These are phyloP conservation scores for Nematocida ironsii DNA, from an alignment of 371 early-diverging fungal genomes.

Conservation along the genomic window DNA sequence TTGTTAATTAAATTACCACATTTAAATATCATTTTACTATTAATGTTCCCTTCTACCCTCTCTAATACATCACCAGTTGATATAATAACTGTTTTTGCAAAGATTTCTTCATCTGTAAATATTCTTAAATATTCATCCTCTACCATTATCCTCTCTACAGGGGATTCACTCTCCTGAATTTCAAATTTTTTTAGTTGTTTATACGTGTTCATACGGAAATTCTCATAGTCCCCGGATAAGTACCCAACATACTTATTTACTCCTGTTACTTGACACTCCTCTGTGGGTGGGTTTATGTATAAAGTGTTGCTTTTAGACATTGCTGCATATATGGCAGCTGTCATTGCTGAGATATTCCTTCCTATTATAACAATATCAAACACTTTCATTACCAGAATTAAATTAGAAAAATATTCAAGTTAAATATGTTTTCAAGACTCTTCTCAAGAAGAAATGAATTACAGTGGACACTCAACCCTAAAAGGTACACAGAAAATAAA, in stretches of 20 bases:
- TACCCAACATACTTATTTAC: slow-evolving; percentile 49
- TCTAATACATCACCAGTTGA: slow-evolving; percentile 27
- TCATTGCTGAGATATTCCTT: slow-evolving; percentile 45
- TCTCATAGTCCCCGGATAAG: slow-evolving; percentile 12
- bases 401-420: slow-evolving; percentile 26
- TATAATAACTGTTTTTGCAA: slow-evolving; percentile 41
- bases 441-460: slow-evolving; percentile 29
- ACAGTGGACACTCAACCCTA: slow-evolving; percentile 66
- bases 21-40: slow-evolving; percentile 9
- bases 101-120: slow-evolving; percentile 6
- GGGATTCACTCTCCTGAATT: background rate
- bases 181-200: slow-evolving; percentile 31
- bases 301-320: slow-evolving; percentile 46
- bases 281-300: slow-evolving; percentile 27
- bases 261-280: background rate
- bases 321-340: slow-evolving; percentile 50
- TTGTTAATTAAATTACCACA: slow-evolving; percentile 34
- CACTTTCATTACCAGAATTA: slow-evolving; percentile 44
- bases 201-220: background rate
- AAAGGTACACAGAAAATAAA: slow-evolving; percentile 57
- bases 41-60: background rate
- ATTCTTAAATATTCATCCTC: slow-evolving; percentile 5
- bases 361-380: slow-evolving; percentile 54
- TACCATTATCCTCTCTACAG: slow-evolving; percentile 3
- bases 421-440: slow-evolving; percentile 31